Evolutionary conservation across 2,329 filamentous ascomycete species (phyloP).

Genomic region (Arthrobotrys musiformis): DNA sequence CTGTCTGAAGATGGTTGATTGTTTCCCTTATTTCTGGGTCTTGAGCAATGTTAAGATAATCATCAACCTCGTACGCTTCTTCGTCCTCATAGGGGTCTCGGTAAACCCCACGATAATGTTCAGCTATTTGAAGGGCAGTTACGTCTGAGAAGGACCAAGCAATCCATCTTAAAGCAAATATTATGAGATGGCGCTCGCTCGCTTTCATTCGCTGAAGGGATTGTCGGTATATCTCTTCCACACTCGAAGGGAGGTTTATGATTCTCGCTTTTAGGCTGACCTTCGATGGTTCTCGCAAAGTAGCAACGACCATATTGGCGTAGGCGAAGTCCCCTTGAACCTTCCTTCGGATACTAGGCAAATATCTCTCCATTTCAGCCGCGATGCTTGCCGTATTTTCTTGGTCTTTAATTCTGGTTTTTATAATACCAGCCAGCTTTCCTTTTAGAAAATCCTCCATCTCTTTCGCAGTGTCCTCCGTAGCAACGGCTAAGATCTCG

Average conservation of each 20-base stretch:
- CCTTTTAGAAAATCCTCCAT: not conserved
- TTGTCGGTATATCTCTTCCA: not conserved
- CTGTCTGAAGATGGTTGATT: not conserved
- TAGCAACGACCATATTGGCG: slow-evolving; percentile 1
- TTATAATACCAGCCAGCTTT: not conserved
- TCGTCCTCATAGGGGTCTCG: not conserved
- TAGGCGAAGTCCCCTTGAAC: slow-evolving; percentile 5
- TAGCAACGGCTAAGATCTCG: not conserved
- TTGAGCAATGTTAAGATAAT: not conserved
- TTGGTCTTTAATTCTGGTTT: not conserved
- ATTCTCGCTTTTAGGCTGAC: not conserved
- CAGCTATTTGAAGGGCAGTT: not conserved
- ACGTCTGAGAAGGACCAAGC: not conserved
- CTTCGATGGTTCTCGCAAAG: not conserved
- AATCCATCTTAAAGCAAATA: not conserved
- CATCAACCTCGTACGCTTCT: not conserved
- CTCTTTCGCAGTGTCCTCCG: not conserved
- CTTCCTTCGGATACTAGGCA: not conserved
- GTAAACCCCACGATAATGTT: slow-evolving; percentile 1
- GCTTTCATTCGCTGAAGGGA: not conserved
- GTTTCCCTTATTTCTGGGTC: not conserved
- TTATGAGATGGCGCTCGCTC: not conserved
- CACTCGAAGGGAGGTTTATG: not conserved
- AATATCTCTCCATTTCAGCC: not conserved
- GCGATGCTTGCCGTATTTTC: not conserved